Conservation (phyloP, 1,284 basidiomycete genomes). For the Chalciporus sp. region DNA sequence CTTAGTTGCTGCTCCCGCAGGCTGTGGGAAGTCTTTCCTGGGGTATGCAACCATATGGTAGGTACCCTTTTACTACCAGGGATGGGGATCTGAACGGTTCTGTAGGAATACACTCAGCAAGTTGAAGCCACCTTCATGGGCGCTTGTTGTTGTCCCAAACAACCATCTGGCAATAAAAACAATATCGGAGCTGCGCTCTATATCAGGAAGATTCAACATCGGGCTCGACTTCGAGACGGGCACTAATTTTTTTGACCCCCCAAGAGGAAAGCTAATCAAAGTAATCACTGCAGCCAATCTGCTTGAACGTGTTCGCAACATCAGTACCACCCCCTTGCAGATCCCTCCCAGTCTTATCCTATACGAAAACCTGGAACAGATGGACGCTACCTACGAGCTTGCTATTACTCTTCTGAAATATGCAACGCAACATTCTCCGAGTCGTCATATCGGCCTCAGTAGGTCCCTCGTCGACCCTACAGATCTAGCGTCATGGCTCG, state of each 20-base stretch:
- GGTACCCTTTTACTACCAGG: conserved; percentile 15
- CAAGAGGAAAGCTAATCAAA: conserved; percentile 48
- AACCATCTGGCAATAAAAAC: conserved; percentile 51
- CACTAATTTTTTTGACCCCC: conserved; percentile 35
- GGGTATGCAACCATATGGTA: conserved; percentile 76
- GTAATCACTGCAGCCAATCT: conserved; percentile 58
- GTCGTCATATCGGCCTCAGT: conserved; percentile 81
- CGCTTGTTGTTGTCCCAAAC: conserved; percentile 58
- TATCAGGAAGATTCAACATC: conserved; percentile 43
- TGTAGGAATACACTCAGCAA: conserved; percentile 52
- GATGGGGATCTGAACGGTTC: conserved; percentile 12
- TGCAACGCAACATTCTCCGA: conserved; percentile 58
- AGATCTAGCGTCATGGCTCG: conserved; percentile 85
- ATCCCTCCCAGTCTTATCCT: conserved; percentile 67
- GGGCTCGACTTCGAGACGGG: conserved; percentile 44
- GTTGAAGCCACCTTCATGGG: conserved; percentile 46
- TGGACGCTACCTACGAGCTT: conserved; percentile 86
- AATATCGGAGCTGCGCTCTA: conserved; percentile 49
- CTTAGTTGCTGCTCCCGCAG: conserved; percentile 82
- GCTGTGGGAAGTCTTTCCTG: conserved; percentile 82
- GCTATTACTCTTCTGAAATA: conserved; percentile 71
- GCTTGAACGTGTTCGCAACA: conserved; percentile 35
- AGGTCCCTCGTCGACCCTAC: conserved; percentile 80
- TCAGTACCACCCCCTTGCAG: conserved; percentile 36
- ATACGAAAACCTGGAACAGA: conserved; percentile 85